These are phyloP conservation scores for Kitagawia praeruptora DNA, from an alignment of 129 eudicot genomes.

Conservation along the genomic window DNA sequence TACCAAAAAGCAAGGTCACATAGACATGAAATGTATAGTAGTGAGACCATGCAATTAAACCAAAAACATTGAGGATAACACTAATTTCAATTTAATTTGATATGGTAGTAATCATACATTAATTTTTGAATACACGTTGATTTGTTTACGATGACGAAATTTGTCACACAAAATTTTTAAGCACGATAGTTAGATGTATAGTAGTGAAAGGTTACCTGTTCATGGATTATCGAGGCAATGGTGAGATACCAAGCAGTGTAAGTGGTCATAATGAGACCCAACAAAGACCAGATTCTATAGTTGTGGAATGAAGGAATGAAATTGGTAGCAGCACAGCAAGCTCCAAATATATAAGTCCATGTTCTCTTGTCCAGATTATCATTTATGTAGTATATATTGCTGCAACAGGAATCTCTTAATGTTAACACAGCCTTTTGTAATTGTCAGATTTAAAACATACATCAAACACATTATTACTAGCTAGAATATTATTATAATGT, in stretches of 20 bases:
- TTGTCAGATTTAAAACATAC: not conserved
- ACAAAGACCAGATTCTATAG: conserved; percentile 92
- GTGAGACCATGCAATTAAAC: no score
- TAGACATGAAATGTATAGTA: no score
- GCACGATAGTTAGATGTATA: not conserved
- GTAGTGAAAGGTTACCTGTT: conserved; percentile 56
- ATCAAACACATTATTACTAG: not conserved
- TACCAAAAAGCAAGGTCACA: no score
- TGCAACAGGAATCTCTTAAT: conserved; percentile 21
- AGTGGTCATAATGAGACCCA: conserved; percentile 90
- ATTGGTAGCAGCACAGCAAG: conserved; percentile 96
- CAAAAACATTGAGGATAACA: no score
- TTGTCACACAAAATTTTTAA: not conserved
- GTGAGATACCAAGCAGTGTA: conserved; percentile 98
- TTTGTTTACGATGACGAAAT: not conserved
- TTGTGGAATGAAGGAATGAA: conserved; percentile 96
- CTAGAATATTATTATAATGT: not conserved
- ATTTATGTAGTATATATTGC: conserved; percentile 95
- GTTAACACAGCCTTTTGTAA: not conserved
- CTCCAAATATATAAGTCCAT: conserved; percentile 97
- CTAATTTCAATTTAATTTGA: no score
- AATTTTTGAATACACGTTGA: no score
- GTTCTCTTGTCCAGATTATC: conserved; percentile 98
- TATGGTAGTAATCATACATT: no score
- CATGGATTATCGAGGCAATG: conserved; percentile 80